Conservation (phyloP, 441 rosid genomes). For the Pelargonium cotyledonis region DNA sequence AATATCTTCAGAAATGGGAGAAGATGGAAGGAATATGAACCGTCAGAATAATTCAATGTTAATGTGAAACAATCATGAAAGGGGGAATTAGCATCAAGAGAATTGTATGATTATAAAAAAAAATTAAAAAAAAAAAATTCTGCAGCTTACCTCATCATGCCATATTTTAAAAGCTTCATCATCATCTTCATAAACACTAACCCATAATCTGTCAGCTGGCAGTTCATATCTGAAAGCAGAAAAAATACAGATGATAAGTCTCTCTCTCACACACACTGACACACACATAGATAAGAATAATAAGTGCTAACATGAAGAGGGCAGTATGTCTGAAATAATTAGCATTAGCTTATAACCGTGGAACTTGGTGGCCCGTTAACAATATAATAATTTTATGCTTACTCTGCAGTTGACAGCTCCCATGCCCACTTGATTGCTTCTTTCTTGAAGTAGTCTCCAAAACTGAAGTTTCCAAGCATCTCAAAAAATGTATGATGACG, state of each 20-base stretch:
- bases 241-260: conserved; percentile 8
- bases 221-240: conserved; percentile 47
- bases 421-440: conserved; percentile 93
- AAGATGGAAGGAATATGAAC: background rate
- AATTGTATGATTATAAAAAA: background rate
- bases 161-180: conserved; percentile 84
- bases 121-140: conserved; percentile 5
- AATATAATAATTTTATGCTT: conserved; percentile 26
- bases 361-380: conserved; percentile 14
- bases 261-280: no score
- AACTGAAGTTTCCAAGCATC: conserved; percentile 96
- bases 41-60: background rate
- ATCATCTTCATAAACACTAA: conserved; percentile 77
- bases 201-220: conserved; percentile 67
- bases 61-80: conserved; percentile 3
- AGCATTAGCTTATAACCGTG: background rate
- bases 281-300: conserved; percentile 6
- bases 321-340: background rate
- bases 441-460: conserved; percentile 90
- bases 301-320: conserved; percentile 7
- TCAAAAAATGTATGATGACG: conserved; percentile 92
- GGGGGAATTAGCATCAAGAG: background rate
- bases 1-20: background rate
- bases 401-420: conserved; percentile 87
- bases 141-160: conserved; percentile 52